phyloP scores from a whole-genome alignment of 2,329 filamentous ascomycete genomes.

The Balansia obtecta region DNA sequence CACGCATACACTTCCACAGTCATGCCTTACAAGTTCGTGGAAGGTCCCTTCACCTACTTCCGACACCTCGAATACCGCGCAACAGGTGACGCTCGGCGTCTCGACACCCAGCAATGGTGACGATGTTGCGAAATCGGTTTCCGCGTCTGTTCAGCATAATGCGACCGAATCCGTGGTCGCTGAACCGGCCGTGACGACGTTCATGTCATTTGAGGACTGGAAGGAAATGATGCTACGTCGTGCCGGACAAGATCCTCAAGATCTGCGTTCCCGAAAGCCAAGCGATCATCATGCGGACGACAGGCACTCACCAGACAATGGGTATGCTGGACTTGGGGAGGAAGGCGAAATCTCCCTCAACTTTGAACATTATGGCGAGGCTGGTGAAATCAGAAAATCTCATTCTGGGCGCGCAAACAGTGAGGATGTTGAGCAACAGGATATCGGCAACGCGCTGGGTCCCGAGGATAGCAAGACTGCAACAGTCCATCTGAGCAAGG shows the following conservation, averaged over 20 bases:
- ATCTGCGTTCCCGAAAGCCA: conserved; percentile 51
- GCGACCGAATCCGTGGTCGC: conserved; percentile 5
- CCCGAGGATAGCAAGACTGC: conserved; percentile 34
- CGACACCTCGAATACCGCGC: background rate
- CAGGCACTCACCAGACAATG: conserved; percentile 46
- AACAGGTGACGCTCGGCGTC: background rate
- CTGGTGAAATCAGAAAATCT: conserved; percentile 5
- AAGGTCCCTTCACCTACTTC: conserved; percentile 17
- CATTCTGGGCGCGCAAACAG: conserved; percentile 8
- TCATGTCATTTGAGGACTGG: conserved; percentile 97
- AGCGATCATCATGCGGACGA: conserved; percentile 35
- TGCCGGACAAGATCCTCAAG: conserved; percentile 59
- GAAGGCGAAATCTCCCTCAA: conserved; percentile 67
- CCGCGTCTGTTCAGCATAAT: background rate
- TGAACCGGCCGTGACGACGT: conserved; percentile 31
- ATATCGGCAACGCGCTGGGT: conserved; percentile 29
- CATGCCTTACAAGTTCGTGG: conserved; percentile 58
- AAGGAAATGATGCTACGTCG: conserved; percentile 85
- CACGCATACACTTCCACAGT: conserved; percentile 63
- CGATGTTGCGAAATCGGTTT: background rate
- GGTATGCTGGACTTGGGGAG: conserved; percentile 69
- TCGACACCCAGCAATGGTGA: background rate
- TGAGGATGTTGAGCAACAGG: conserved; percentile 7
- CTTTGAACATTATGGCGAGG: conserved; percentile 29
- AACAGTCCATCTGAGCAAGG: conserved; percentile 60